Conservation (phyloP, 2,329 filamentous ascomycete genomes). For the Tolypocladium nubicola region DNA sequence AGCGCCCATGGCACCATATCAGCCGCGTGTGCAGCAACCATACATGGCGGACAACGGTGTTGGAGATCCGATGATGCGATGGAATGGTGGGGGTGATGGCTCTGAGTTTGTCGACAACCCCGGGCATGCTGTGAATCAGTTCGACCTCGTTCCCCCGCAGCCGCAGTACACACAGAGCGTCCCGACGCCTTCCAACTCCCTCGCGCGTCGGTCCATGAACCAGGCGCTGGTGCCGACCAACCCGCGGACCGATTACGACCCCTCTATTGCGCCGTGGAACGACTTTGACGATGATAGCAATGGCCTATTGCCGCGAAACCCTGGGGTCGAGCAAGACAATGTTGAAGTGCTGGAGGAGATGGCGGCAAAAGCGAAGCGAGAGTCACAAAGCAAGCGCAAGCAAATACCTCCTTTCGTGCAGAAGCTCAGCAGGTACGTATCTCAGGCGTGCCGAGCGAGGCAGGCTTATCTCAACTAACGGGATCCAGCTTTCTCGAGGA, state of each 20-base stretch:
- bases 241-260: constrained; percentile 25
- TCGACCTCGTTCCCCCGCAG: constrained; percentile 26
- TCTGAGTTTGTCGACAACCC: constrained; percentile 25
- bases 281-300: constrained; percentile 30
- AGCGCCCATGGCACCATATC: constrained; percentile 48
- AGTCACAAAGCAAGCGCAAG: constrained; percentile 82
- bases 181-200: constrained; percentile 33
- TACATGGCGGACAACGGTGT: constrained; percentile 34
- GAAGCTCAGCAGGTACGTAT: constrained; percentile 82
- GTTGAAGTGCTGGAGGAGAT: constrained; percentile 70
- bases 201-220: constrained; percentile 42
- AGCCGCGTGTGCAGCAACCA: constrained; percentile 37
- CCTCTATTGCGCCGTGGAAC: constrained; percentile 27
- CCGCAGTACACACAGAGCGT: constrained; percentile 20
- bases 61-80: constrained; percentile 35
- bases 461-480: not conserved
- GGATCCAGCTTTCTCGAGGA: constrained; percentile 75
- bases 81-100: constrained; percentile 29
- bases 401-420: constrained; percentile 97
- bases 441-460: not conserved
- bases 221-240: constrained; percentile 36
- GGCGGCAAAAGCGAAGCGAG: constrained; percentile 73
- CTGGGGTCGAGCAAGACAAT: constrained; percentile 49
- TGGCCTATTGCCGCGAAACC: constrained; percentile 24
- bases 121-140: constrained; percentile 23